These are phyloP conservation scores for Ustanciosporium gigantosporum DNA, from an alignment of 1,284 basidiomycete species.

Conservation along the genomic window DNA sequence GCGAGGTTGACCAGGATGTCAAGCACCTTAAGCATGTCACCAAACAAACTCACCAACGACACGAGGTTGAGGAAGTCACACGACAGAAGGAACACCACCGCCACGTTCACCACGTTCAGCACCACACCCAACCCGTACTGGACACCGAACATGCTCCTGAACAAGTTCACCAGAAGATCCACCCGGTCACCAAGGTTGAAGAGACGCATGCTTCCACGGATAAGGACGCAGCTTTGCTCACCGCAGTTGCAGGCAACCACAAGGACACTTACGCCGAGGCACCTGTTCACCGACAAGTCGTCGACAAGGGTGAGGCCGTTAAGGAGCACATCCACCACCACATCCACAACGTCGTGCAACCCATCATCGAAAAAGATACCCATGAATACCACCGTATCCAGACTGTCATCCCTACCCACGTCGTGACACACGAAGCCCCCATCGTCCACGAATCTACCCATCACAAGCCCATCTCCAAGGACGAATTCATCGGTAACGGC, in stretches of 20 bases:
- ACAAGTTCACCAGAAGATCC: slow-evolving; percentile 48
- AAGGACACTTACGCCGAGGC: slow-evolving; percentile 47
- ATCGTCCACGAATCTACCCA: slow-evolving; percentile 57
- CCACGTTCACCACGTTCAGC: slow-evolving; percentile 60
- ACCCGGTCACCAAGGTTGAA: slow-evolving; percentile 51
- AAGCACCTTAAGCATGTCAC: slow-evolving; percentile 60
- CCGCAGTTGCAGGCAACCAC: slow-evolving; percentile 51
- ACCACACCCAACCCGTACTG: slow-evolving; percentile 60
- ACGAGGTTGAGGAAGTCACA: slow-evolving; percentile 60
- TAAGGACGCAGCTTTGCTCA: slow-evolving; percentile 58
- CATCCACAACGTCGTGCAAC: slow-evolving; percentile 61
- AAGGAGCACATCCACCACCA: slow-evolving; percentile 58
- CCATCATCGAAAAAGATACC: slow-evolving; percentile 58
- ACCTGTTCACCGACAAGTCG: slow-evolving; percentile 47
- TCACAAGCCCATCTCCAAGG: slow-evolving; percentile 54
- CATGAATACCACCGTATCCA: slow-evolving; percentile 60
- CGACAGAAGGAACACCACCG: slow-evolving; percentile 59
- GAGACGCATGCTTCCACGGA: slow-evolving; percentile 59
- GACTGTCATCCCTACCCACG: slow-evolving; percentile 53
- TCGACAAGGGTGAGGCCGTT: slow-evolving; percentile 60
- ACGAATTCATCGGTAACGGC: slow-evolving; percentile 53
- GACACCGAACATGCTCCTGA: slow-evolving; percentile 58
- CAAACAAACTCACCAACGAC: slow-evolving; percentile 54
- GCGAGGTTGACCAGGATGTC: slow-evolving; percentile 59
- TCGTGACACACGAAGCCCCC: slow-evolving; percentile 58